These are phyloP conservation scores for Plasmodium sp. DNA, from an alignment of 169 alveolate genomes.

Conservation along the genomic window DNA sequence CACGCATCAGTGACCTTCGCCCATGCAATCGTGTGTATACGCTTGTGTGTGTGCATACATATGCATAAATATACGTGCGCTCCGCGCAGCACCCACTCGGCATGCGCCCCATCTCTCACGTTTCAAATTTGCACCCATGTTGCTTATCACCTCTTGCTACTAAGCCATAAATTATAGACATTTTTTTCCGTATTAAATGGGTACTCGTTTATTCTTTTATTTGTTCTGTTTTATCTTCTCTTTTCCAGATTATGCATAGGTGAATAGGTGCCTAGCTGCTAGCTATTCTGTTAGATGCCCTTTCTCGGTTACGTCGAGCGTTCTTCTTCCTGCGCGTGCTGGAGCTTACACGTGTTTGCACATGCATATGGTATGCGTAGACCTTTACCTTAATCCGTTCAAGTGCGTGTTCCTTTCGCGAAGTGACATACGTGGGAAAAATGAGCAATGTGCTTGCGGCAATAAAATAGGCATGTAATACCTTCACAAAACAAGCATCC, in stretches of 20 bases:
- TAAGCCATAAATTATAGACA: slow-evolving; percentile 74
- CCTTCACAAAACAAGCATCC: not conserved
- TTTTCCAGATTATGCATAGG: not conserved
- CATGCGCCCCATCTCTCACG: not conserved
- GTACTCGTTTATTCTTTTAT: slow-evolving; percentile 12
- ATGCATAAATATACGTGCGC: not conserved
- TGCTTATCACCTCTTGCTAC: slow-evolving; percentile 72
- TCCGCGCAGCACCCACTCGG: not conserved
- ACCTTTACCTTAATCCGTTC: not conserved
- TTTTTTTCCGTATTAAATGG: slow-evolving; percentile 17
- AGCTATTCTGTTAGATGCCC: not conserved
- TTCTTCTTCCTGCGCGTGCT: not conserved
- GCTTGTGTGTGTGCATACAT: slow-evolving; percentile 3
- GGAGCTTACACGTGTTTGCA: not conserved
- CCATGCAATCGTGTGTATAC: not conserved
- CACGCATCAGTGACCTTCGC: not conserved
- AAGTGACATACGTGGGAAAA: not conserved
- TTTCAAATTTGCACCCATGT: not conserved
- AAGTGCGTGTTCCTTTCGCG: not conserved
- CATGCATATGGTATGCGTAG: not conserved
- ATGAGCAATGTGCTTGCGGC: not conserved
- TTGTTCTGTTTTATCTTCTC: not conserved
- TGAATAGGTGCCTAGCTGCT: not conserved
- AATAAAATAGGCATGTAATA: not conserved
- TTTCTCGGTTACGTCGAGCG: not conserved